Evolutionary conservation across 2,329 filamentous ascomycete genomes (phyloP), one percentile per base, ranked within the genome.

Genomic region (Geoglossum cookeanum): DNA sequence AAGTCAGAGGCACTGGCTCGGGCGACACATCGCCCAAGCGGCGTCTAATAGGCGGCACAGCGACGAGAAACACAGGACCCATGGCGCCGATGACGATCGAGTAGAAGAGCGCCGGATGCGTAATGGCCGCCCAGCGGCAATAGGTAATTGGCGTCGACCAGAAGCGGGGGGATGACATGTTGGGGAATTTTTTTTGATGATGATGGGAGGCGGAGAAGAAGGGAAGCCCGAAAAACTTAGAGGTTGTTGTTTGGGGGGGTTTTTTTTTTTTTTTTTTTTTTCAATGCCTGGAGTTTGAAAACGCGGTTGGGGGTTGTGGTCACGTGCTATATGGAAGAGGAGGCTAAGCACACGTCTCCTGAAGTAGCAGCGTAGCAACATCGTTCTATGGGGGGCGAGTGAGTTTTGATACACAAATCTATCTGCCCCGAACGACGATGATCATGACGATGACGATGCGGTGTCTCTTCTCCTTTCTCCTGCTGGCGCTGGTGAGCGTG

Each of bases 61-160:
- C 75, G 59, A 84, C 69, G 61, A 94, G 74, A 58, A 79, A 73
- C 58, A 85, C 70, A 39, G 91, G 92, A 9, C 89, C 89, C 57
- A 80, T 65, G 62, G 71, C 74, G 64, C 87, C 91, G 63, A 97
- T 74, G 59, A 87, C 68, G 66, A 87, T 74, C 65, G 87, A 88
- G 79, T 82, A 97, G 78, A 96, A 94, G 74, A 89, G 85, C 59
- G 89, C 89, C 55, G 92, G 92, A 70, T 85, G 86, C 71, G 92
- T 84, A 73, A 88, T 84, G 55, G 86, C 78, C 56, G 89, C 83
- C 88, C 90, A 97, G 72, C 84, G 84, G 66, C 86, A 73, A 81
- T 95, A 97, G 65, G 82, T 82, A 69, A 94, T 67, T 62, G 92
- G 92, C 59, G 79, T 78, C 63, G 81, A 78, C 81, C 85, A 96